Conservation (phyloP, 2,329 filamentous ascomycete genomes). For the Lachnellula willkommii region DNA sequence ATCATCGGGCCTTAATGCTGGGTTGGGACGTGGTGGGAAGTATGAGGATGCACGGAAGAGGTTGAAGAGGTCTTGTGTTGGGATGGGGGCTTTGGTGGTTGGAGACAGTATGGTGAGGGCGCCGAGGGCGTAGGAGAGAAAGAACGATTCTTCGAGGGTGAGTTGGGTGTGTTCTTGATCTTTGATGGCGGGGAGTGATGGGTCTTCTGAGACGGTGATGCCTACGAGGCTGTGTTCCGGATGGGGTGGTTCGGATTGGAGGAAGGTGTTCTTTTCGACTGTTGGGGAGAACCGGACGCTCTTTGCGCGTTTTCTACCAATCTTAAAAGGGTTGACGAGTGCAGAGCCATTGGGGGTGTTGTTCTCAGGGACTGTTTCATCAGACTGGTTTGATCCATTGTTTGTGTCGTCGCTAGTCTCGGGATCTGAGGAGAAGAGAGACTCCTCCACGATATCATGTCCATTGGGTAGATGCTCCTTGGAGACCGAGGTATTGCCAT, state of each 20-base stretch:
- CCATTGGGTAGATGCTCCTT: slow-evolving; percentile 3
- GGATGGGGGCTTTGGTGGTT: slow-evolving; percentile 20
- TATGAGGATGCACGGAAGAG: slow-evolving; percentile 66
- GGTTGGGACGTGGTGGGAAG: slow-evolving; percentile 50
- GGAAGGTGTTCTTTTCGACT: slow-evolving; percentile 59
- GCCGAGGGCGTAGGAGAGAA: slow-evolving; percentile 76
- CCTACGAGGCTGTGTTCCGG: slow-evolving; percentile 16
- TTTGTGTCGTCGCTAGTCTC: slow-evolving; percentile 16
- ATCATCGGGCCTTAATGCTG: slow-evolving; percentile 64
- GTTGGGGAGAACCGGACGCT: slow-evolving; percentile 66
- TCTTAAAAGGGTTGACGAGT: slow-evolving; percentile 13
- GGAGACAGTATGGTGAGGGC: slow-evolving; percentile 57
- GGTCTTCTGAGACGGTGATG: slow-evolving; percentile 17
- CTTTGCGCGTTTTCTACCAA: slow-evolving; percentile 46
- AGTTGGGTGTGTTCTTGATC: slow-evolving; percentile 86
- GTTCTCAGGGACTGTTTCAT: slow-evolving; percentile 13
- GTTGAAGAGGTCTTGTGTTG: slow-evolving; percentile 47
- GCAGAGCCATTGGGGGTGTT: slow-evolving; percentile 12
- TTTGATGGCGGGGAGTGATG: slow-evolving; percentile 30
- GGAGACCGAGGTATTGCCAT: background rate
- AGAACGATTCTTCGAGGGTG: slow-evolving; percentile 85
- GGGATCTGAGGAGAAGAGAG: slow-evolving; percentile 12
- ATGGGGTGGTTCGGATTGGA: slow-evolving; percentile 41
- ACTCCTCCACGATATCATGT: slow-evolving; percentile 1
- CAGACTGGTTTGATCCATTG: slow-evolving; percentile 16